Evolutionary conservation across 2,329 filamentous ascomycete species (phyloP).

Genomic region (Phoma sp.): DNA sequence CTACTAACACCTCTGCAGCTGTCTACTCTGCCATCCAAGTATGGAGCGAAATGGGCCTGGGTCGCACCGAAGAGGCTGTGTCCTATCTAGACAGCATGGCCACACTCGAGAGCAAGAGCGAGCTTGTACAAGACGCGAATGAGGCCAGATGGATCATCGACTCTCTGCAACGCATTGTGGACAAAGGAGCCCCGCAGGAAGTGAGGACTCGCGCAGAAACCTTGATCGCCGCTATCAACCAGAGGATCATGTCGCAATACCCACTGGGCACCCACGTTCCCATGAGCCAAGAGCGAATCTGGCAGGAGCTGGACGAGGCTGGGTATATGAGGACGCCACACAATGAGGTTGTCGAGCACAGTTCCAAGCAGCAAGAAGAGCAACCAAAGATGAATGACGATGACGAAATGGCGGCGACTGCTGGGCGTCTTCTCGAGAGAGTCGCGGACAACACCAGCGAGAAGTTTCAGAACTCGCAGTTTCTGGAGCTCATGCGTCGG

Average conservation of each 20-base stretch:
- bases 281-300: slow-evolving; percentile 33
- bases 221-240: slow-evolving; percentile 41
- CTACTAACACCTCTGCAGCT: slow-evolving; percentile 29
- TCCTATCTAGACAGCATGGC: slow-evolving; percentile 36
- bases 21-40: slow-evolving; percentile 44
- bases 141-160: slow-evolving; percentile 44
- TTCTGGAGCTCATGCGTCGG: slow-evolving; percentile 76
- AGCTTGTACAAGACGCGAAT: slow-evolving; percentile 36
- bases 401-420: slow-evolving; percentile 74
- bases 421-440: slow-evolving; percentile 71
- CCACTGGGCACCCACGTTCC: slow-evolving; percentile 31
- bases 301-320: slow-evolving; percentile 38
- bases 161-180: slow-evolving; percentile 35
- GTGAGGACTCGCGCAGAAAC: slow-evolving; percentile 33
- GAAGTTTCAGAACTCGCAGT: slow-evolving; percentile 81
- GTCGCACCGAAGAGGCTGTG: slow-evolving; percentile 32
- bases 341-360: slow-evolving; percentile 24
- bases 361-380: slow-evolving; percentile 41
- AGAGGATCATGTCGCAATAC: slow-evolving; percentile 46
- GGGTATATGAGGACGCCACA: slow-evolving; percentile 35
- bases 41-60: slow-evolving; percentile 41
- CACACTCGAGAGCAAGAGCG: slow-evolving; percentile 31
- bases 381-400: slow-evolving; percentile 52
- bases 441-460: slow-evolving; percentile 71
- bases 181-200: slow-evolving; percentile 33